Evolutionary conservation across 257 asterid genomes (phyloP), one percentile per base, ranked within the genome.

Genomic region (Oldenlandia corymbosa): DNA sequence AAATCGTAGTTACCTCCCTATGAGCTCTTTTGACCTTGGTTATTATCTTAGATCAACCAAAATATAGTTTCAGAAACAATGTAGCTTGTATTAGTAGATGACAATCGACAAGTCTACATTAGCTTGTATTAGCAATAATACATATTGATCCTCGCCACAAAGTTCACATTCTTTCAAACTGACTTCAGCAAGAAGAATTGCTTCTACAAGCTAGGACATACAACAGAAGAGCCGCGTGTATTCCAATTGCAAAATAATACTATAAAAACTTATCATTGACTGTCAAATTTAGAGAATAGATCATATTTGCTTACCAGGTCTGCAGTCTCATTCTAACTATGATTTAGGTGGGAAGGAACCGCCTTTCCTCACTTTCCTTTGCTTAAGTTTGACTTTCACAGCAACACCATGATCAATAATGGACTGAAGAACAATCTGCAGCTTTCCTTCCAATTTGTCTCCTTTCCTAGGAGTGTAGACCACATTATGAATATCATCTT

Each of bases 301-400:
- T 10, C 49, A 1, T 4, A 32, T 16, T 24, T 36, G 17, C 30
- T 16, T 17, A 45, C 9, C 21, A 1, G 32, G 34, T 50, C 20
- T 32, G 39, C 34, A 27, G 5, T 21, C n/a, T 18, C 34, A 50
- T 27, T 59, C 39, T 61, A 72, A 58, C 54, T 58, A 61, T 55
- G 73, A 48, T 73, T 65, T 67, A 18, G 68, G 46, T 11, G 43
- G 65, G 57, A 63, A 32, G 54, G 64, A 10, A 64, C 77, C 60
- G 5, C 54, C 23, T 69, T 74, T 79, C 79, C 79, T 74, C 56
- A 50, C 13, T 71, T 81, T 81, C 78, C 62, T 86, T 75, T 91
- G 94, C 81, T 86, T 91, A 23, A 82, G 75, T 64, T 79, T 91
- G 81, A 88, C 85, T 80, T 91, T 88, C 53, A 88, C 95, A 67